phyloP scores from a whole-genome alignment of 169 alveolate species.

The Plasmodium malariae region DNA sequence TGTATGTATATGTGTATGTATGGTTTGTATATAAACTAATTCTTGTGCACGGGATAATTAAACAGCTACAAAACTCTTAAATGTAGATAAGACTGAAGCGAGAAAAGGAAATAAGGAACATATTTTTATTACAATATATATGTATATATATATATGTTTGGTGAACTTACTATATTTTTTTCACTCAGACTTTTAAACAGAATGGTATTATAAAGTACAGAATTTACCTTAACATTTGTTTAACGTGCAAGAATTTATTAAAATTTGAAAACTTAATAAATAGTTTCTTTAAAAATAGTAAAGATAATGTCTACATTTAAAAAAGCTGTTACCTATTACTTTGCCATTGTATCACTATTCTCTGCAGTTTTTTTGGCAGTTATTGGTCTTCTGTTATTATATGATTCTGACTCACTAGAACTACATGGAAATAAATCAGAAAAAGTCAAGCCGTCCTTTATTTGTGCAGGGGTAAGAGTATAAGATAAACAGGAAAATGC shows the following conservation, averaged over 20 bases:
- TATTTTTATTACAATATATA: conserved; percentile 1
- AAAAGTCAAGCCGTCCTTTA: conserved; percentile 60
- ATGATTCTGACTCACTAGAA: conserved; percentile 70
- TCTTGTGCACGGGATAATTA: too few relatives aligned
- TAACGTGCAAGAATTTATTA: conserved; percentile 7
- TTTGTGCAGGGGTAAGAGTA: conserved; percentile 75
- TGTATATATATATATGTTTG: not conserved
- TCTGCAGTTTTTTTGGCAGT: conserved; percentile 73
- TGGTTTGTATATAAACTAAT: too few relatives aligned
- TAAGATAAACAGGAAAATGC: conserved; percentile 1
- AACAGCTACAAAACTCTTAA: not conserved
- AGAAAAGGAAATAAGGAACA: not conserved
- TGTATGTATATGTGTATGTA: not conserved
- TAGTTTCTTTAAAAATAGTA: conserved; percentile 12
- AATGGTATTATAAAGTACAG: conserved; percentile 50
- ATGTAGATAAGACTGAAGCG: not conserved
- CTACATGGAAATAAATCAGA: conserved; percentile 63
- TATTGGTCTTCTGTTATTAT: conserved; percentile 55
- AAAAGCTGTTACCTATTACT: conserved; percentile 57
- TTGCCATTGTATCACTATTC: conserved; percentile 70
- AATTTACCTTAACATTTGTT: conserved; percentile 3
- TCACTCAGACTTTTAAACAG: conserved; percentile 20
- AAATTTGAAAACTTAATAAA: conserved; percentile 4
- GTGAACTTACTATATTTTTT: not conserved
- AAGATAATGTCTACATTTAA: conserved; percentile 59